Base-by-base conservation (phyloP, 495 filamentous ascomycete genomes). In the Oleoguttula mirabilis region DNA sequence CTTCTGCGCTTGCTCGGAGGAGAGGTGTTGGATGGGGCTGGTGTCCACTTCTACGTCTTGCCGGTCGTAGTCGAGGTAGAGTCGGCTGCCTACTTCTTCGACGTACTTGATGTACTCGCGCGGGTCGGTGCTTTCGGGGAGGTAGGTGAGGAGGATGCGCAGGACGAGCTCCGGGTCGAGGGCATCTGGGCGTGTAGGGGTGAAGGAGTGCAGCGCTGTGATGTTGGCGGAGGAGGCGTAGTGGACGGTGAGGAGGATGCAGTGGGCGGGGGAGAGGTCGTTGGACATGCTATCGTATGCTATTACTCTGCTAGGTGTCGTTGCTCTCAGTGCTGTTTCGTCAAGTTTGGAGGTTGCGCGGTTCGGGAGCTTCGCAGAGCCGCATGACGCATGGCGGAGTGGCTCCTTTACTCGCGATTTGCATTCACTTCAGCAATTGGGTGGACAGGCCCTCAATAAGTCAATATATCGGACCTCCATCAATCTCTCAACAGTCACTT, bases 101-200 rank as follows among this genome's bases (percentile, higher is more conserved):
- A 88, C 52, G 27, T 82, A 68, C 12, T 65, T 57, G 10, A 70
- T 67, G 56, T 93, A 93, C 27, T 64, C 51, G 17, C 59, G 66
- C 21, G 86, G 80, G 12, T 75, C 73, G 10, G 74, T 63, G 36
- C 72, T 82, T 57, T 90, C 87, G 25, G 88, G 86, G 5, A 95
- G 71, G 50, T 77, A 90, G 39, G 81, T 92, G 44, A 95, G 70
- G 45, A 94, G 62, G 37, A 95, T 80, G 52, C 86, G 77, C 48
- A 92, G 65, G 24, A 88, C 51, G 32, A 83, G 70, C 44, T 82
- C 80, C 10, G 73, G 67, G 15, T 71, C 70, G 41, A 88, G 69
- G 45, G 70, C 68, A 50, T 71, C 62, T 27, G 60, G 67, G 47
- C 78, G 70, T 39, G 67, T 67, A 37, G 73, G 65, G 41, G 76